Percentiles rank a stretch among this genome's conserved stretches.
Evolutionary conservation across 2,329 filamentous ascomycete genomes (phyloP).

Genomic region (Parasarocladium wereldwijsianum): DNA sequence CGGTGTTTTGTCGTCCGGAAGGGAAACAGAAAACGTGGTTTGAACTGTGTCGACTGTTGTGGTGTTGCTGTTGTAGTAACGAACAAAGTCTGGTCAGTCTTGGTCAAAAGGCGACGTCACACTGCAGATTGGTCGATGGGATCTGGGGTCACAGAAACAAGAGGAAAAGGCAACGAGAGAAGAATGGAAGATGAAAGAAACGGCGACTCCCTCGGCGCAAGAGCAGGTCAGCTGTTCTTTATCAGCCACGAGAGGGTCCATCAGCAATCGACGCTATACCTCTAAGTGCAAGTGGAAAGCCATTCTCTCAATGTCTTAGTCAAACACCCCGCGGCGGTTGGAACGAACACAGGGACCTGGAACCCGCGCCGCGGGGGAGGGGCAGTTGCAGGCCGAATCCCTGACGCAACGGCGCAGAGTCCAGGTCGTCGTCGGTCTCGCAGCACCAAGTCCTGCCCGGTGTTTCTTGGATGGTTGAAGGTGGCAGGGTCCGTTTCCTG

Average conservation of each 20-base stretch:
- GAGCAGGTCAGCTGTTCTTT: no score
- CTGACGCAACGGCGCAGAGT: no score
- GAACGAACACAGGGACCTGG: background rate
- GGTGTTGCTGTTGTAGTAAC: slow-evolving; percentile 6
- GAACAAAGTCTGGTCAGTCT: slow-evolving; percentile 4
- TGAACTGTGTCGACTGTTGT: slow-evolving; percentile 1
- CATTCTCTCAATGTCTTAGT: no score
- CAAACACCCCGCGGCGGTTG: background rate
- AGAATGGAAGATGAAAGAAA: slow-evolving; percentile 5
- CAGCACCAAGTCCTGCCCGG: no score
- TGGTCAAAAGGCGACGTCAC: slow-evolving; percentile 4
- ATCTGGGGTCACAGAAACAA: background rate
- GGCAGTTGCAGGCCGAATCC: no score
- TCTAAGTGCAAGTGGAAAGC: slow-evolving; percentile 40
- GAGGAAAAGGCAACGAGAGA: slow-evolving; percentile 4
- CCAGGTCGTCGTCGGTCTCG: no score
- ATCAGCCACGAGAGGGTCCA: no score
- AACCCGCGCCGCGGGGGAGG: slow-evolving; percentile 2
- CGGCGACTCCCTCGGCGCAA: no score
- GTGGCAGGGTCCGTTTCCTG: no score
- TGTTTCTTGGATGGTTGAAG: no score
- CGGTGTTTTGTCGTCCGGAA: slow-evolving; percentile 1
- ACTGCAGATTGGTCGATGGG: background rate
- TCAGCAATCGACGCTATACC: slow-evolving; percentile 28
- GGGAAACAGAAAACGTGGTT: background rate